A percentile compares a stretch with the other conserved stretches of the same genome.
phyloP scores from a whole-genome alignment of 805 yeast genomes.

The Candida incommunis region DNA sequence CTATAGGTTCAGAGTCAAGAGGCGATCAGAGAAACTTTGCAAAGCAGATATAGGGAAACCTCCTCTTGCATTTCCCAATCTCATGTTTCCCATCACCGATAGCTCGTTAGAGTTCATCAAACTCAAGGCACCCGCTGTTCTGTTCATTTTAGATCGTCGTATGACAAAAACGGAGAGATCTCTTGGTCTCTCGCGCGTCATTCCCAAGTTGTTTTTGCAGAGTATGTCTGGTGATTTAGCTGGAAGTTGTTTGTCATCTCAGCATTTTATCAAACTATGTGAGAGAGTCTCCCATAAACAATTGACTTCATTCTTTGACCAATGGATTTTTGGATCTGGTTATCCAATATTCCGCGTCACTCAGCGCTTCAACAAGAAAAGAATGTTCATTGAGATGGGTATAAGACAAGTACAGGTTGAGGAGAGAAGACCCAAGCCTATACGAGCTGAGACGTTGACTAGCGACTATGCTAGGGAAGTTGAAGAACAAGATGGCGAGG shows the following conservation, averaged over 20 bases:
- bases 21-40: slow-evolving; percentile 50
- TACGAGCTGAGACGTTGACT: background rate
- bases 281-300: slow-evolving; percentile 86
- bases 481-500: background rate
- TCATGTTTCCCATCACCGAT: slow-evolving; percentile 48
- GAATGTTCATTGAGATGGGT: slow-evolving; percentile 89
- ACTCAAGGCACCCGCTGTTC: slow-evolving; percentile 73
- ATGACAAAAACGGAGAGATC: slow-evolving; percentile 95
- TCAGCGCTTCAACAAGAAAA: slow-evolving; percentile 83
- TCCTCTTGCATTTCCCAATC: slow-evolving; percentile 64
- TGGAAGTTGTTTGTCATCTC: slow-evolving; percentile 62
- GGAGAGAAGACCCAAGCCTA: slow-evolving; percentile 28
- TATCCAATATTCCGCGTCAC: slow-evolving; percentile 80
- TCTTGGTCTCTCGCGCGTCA: slow-evolving; percentile 79
- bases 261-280: slow-evolving; percentile 84
- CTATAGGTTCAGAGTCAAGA: slow-evolving; percentile 55
- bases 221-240: slow-evolving; percentile 90
- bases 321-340: slow-evolving; percentile 87
- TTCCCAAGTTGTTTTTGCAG: slow-evolving; percentile 82
- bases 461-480: background rate
- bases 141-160: slow-evolving; percentile 73
- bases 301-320: slow-evolving; percentile 70
- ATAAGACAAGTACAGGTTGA: slow-evolving; percentile 77
- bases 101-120: slow-evolving; percentile 54
- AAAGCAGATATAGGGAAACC: slow-evolving; percentile 63